A percentile compares a stretch with the other conserved stretches of the same genome.
phyloP scores from a whole-genome alignment of 148 eudicot genomes.

The Vaccinium vitisidaea region DNA sequence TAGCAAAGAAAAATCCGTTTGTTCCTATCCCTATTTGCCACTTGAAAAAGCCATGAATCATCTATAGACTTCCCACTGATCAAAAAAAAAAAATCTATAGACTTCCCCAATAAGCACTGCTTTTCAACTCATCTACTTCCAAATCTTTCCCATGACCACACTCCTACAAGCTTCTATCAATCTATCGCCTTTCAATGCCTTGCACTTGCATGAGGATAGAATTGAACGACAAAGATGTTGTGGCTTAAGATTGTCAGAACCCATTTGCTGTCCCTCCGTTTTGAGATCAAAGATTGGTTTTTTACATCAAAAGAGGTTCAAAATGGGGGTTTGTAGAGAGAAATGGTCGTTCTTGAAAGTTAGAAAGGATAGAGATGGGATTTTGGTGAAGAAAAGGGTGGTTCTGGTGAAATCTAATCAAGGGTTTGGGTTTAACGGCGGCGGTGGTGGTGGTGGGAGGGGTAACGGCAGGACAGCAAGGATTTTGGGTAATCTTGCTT shows the following conservation, averaged over 20 bases:
- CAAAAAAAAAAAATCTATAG: no score
- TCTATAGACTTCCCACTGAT: neutral
- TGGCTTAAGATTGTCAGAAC: slow-evolving; percentile 11
- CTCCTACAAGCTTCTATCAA: slow-evolving; percentile 30
- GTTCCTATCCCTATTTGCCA: neutral
- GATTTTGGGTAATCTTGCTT: slow-evolving; percentile 69
- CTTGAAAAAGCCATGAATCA: slow-evolving; percentile 2
- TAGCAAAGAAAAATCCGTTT: neutral
- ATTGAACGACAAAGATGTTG: slow-evolving; percentile 20
- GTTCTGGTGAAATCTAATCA: slow-evolving; percentile 52
- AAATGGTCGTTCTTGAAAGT: slow-evolving; percentile 30
- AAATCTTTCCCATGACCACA: slow-evolving; percentile 46
- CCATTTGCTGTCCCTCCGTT: slow-evolving; percentile 12
- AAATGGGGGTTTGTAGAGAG: slow-evolving; percentile 21
- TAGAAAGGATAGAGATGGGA: slow-evolving; percentile 38
- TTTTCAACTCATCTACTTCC: slow-evolving; percentile 1
- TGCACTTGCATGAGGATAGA: slow-evolving; percentile 22
- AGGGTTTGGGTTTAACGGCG: slow-evolving; percentile 54
- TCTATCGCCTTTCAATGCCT: slow-evolving; percentile 27
- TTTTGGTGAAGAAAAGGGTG: slow-evolving; percentile 46
- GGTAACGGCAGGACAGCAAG: slow-evolving; percentile 45
- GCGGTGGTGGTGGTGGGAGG: slow-evolving; percentile 62
- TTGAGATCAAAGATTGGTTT: slow-evolving; percentile 28
- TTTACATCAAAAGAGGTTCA: slow-evolving; percentile 24
- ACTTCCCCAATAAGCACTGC: neutral